Base-by-base conservation (phyloP, 495 filamentous ascomycete genomes). In the Penicillium bovifimosum region DNA sequence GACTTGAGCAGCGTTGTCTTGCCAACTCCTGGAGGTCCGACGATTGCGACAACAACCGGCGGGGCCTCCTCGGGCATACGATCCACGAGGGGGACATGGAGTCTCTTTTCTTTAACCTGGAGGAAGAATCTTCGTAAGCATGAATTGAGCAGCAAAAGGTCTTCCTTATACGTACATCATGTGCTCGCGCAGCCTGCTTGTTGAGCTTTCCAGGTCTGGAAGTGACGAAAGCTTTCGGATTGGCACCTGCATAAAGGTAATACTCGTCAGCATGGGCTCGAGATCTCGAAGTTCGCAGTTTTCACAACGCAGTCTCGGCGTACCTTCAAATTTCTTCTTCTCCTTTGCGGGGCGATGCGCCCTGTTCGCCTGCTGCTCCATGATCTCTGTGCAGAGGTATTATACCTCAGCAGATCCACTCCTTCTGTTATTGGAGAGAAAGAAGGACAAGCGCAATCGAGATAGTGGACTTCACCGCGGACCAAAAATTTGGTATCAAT, bases 81-180 rank as follows among this genome's bases (percentile, higher is more conserved):
- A 73, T 98, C 93, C 65, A 97, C 86, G 56, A 95, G 85, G 29
- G 93, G 93, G 11, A 97, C 93, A 80, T 98, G 93, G 17, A 96
- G 75, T 31, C 91, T 79, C 70, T 95, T 97, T 72, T 98, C 93
- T 79, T 88, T 91, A 67, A 96, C 81, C 85, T 92, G 63, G 24
- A 49, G 36, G 31, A 56, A 47, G 40, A 57, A 43, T 48, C n/a
- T 20, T n/a, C 31, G 52, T 68, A 51, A 68, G 65, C 29, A 39
- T 54, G 5, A 5, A 40, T 31, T 39, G 47, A n/a, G 9, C 28
- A 13, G 47, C 9, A 28, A 32, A 50, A 32, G 16, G 24, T 24
- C 35, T 11, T 27, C 18, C 18, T 42, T 47, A 18, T 41, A 57
- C 80, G 47, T 79, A 92, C 90, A 86, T 97, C 92, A 59, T 95